These are phyloP conservation scores for Wickerhamomyces sp. DNA, from an alignment of 1,139 yeast genomes.

Conservation along the genomic window DNA sequence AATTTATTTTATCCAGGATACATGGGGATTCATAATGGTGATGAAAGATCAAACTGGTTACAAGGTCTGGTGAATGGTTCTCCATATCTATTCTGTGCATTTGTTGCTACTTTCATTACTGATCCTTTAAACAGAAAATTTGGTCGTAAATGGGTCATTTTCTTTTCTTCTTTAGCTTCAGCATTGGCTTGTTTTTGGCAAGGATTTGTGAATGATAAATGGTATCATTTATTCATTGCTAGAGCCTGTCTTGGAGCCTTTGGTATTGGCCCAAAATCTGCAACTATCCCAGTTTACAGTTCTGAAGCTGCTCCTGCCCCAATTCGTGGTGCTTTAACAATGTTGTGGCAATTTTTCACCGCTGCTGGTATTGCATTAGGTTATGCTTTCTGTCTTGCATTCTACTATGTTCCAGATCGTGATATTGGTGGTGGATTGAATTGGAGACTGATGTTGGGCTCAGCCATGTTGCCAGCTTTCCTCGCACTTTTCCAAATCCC, in stretches of 20 bases:
- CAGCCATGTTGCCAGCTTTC: slow-evolving; percentile 71
- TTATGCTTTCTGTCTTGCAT: slow-evolving; percentile 64
- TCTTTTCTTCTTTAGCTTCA: slow-evolving; percentile 59
- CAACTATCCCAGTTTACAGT: slow-evolving; percentile 77
- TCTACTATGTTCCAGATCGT: slow-evolving; percentile 39
- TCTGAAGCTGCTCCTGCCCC: slow-evolving; percentile 78
- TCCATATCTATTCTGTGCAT: slow-evolving; percentile 73
- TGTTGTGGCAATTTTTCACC: slow-evolving; percentile 89
- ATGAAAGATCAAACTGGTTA: slow-evolving; percentile 57
- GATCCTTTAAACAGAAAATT: slow-evolving; percentile 58
- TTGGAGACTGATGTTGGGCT: slow-evolving; percentile 81
- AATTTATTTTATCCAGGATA: slow-evolving; percentile 59
- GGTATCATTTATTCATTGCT: slow-evolving; percentile 76
- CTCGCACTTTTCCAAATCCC: slow-evolving; percentile 64
- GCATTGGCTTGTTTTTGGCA: slow-evolving; percentile 72
- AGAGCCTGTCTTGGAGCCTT: slow-evolving; percentile 62
- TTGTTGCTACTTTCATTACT: slow-evolving; percentile 67
- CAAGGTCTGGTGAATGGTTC: slow-evolving; percentile 77
- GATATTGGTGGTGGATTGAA: slow-evolving; percentile 50
- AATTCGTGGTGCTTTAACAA: slow-evolving; percentile 74
- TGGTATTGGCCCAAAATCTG: slow-evolving; percentile 77
- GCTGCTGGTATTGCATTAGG: slow-evolving; percentile 86
- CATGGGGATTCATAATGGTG: slow-evolving; percentile 45
- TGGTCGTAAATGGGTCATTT: slow-evolving; percentile 75
- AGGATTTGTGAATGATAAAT: slow-evolving; percentile 55